Percentiles rank a stretch among this genome's conserved stretches.
These are phyloP conservation scores for Neostapfia colusana DNA, from an alignment of 176 grass and related monocot species.

Conservation along the genomic window DNA sequence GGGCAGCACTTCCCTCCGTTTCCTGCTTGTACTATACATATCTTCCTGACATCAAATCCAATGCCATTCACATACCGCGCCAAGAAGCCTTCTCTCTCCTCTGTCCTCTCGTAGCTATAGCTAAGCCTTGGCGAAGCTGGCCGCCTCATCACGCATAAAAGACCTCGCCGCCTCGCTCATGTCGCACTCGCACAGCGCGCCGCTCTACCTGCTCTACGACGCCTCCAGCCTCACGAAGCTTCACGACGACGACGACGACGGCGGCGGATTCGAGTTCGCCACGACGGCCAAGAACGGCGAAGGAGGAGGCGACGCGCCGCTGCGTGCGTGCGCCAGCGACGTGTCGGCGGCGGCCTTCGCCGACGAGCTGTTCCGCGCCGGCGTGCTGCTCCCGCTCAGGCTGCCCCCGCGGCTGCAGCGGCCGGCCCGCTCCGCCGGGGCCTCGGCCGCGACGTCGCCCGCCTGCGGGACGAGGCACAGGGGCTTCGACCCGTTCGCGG, in stretches of 20 bases:
- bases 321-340: constrained; percentile 35
- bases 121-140: neutral
- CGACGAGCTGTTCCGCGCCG: constrained; percentile 38
- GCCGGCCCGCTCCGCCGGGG: neutral
- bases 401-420: constrained; percentile 45
- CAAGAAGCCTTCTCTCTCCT: too few species aligned
- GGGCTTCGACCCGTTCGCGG: constrained; percentile 52
- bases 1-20: constrained; percentile 6
- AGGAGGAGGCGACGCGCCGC: neutral
- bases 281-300: neutral
- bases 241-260: neutral
- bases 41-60: neutral
- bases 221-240: neutral
- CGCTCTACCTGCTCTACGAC: constrained; percentile 51
- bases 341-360: constrained; percentile 29
- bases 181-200: constrained; percentile 46
- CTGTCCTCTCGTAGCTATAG: neutral
- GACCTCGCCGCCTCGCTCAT: constrained; percentile 37
- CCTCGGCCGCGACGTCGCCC: constrained; percentile 44
- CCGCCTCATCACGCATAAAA: constrained; percentile 5
- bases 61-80: neutral
- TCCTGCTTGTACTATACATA: neutral
- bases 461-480: neutral
- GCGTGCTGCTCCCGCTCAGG: constrained; percentile 37
- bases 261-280: constrained; percentile 22